Percentiles rank a stretch among this genome's conserved stretches.
Conservation (phyloP, 1,284 basidiomycete genomes). For the Sanguinoderma infundibulare region DNA sequence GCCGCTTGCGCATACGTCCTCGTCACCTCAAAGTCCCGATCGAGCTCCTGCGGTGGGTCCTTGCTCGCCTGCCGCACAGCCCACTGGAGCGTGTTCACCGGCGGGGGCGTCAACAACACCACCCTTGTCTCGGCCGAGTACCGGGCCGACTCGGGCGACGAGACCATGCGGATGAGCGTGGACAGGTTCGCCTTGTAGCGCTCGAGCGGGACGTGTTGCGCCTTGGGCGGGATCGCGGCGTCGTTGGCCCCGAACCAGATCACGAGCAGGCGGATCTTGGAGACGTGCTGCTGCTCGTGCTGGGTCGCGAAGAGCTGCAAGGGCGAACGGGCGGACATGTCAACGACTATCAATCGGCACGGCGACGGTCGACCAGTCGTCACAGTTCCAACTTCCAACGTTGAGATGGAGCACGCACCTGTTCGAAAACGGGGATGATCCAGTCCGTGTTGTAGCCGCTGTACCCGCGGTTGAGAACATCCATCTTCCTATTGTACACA, state of each 20-base stretch:
- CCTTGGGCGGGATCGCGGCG: slow-evolving; percentile 44
- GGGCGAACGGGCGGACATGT: neutral
- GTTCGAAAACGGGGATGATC: slow-evolving; percentile 79
- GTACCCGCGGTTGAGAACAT: slow-evolving; percentile 83
- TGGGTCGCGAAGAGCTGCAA: slow-evolving; percentile 59
- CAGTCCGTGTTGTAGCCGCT: slow-evolving; percentile 87
- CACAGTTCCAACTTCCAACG: too few relatives aligned
- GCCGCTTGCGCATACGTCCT: slow-evolving; percentile 74
- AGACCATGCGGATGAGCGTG: slow-evolving; percentile 65
- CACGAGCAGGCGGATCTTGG: slow-evolving; percentile 73
- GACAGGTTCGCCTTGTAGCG: slow-evolving; percentile 71
- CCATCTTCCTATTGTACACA: slow-evolving; percentile 77
- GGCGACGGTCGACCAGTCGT: too few relatives aligned
- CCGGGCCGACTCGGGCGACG: slow-evolving; percentile 61
- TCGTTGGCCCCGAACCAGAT: slow-evolving; percentile 93
- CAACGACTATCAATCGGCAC: neutral
- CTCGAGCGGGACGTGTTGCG: slow-evolving; percentile 74
- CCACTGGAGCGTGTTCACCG: slow-evolving; percentile 70
- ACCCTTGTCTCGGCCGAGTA: slow-evolving; percentile 80
- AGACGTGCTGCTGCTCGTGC: slow-evolving; percentile 50
- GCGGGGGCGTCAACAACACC: slow-evolving; percentile 85
- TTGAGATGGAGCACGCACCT: slow-evolving; percentile 46
- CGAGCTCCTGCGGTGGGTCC: slow-evolving; percentile 49
- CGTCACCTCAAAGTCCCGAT: slow-evolving; percentile 65
- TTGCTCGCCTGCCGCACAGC: slow-evolving; percentile 49